Conservation (phyloP, 257 asterid genomes). For the Salvia miltiorrhiza region DNA sequence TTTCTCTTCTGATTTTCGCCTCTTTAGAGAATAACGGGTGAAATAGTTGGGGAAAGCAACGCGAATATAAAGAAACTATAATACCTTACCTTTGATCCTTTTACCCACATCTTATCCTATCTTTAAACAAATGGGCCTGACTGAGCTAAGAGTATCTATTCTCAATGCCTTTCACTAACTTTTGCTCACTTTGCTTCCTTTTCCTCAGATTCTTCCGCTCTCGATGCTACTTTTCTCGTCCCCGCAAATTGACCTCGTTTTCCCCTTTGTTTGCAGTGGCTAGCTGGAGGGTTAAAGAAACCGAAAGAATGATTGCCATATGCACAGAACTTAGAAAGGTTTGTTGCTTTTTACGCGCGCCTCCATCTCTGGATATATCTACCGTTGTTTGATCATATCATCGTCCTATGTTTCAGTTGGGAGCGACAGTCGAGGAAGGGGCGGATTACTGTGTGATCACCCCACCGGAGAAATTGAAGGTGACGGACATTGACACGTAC, state of each 20-base stretch:
- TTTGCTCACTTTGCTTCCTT: not conserved
- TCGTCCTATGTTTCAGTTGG: slow-evolving; percentile 48
- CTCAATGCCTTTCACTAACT: not conserved
- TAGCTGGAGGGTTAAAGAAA: slow-evolving; percentile 99
- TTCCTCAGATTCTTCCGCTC: slow-evolving; percentile 8
- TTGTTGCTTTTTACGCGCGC: not conserved
- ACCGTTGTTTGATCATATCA: not conserved
- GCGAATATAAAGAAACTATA: not conserved
- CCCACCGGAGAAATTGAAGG: slow-evolving; percentile 83
- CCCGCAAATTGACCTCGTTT: not conserved
- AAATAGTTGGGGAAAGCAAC: not conserved
- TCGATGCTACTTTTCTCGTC: not conserved
- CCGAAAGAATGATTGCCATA: slow-evolving; percentile 95
- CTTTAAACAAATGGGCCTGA: not conserved
- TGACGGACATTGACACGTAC: slow-evolving; percentile 80
- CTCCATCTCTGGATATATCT: not conserved
- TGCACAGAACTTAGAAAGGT: slow-evolving; percentile 99
- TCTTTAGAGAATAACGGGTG: not conserved
- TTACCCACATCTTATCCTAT: slow-evolving; percentile 5
- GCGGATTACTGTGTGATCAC: slow-evolving; percentile 89
- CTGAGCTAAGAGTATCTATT: not conserved
- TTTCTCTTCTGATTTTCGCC: no score
- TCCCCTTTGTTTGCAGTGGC: slow-evolving; percentile 58
- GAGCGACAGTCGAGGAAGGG: slow-evolving; percentile 96
- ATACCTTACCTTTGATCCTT: slow-evolving; percentile 13